Base-by-base conservation (phyloP, 2,329 filamentous ascomycete genomes). In the Aspergillus sp. region DNA sequence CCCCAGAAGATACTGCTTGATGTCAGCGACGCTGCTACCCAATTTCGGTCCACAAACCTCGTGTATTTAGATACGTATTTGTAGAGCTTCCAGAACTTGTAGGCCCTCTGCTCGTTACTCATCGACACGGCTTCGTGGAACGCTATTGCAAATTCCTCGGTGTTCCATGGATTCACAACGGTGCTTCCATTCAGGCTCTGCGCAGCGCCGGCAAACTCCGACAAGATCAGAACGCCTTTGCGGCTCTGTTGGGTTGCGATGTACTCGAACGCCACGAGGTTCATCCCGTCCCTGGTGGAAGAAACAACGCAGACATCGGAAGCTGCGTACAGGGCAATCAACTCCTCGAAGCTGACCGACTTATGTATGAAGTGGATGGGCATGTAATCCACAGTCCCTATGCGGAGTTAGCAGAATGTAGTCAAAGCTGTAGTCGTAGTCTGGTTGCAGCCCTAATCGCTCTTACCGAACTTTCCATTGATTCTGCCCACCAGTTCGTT, bases 351-450 rank as follows among this genome's bases (percentile, higher is more conserved):
- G 27, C 75, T 76, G 48, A 95, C 85, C 8, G 83, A 91, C 64
- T 94, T 89, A 66, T 95, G 88, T 52, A 95, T 78, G 67, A 94
- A 95, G 63, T 95, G 88, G 49, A 95, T 94, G 1, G 88, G 89
- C 82, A 93, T 94, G 66, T 93, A 95, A 60, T 94, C 88, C 52
- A 95, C 81, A 17, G 86, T 94, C 57, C 88, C 69, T 72, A 37
- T 13, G 29, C 5, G 17, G 11, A 3, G 32, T 39, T 35, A 47
- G 35, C 34, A 36, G 41, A 39, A 40, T 28, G 15, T 14, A 8
- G 16, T 8, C 19, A 16, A 8, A 22, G 5, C 19, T 22, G 19
- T 22, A n/a, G n/a, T n/a, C n/a, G 14, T 17, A 13, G 25, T 13
- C 4, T 15, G 15, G 19, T 16, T 15, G 14, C 12, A 20, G 15